Evolutionary conservation across 2,329 filamentous ascomycete genomes (phyloP), one percentile per base, ranked within the genome.

Genomic region (Aspergillus fumigatiaffinis): DNA sequence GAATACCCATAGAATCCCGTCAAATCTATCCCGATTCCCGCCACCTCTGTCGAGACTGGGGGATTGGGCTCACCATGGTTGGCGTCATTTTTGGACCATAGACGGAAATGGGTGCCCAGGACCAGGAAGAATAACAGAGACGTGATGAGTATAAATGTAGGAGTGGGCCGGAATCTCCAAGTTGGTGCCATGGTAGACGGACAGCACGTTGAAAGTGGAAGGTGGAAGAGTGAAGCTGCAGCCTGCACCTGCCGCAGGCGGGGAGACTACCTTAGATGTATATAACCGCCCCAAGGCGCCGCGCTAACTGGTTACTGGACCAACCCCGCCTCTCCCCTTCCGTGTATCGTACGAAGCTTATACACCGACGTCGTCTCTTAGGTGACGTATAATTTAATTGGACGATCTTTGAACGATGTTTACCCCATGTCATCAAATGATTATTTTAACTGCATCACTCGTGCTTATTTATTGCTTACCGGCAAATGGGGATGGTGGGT

Each of bases 201-300:
- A 2, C 38, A 1, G 38, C 3, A 41, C 1, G 3, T 41, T 41
- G 38, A 14, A n/a, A 41, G 38, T 41, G 28, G 28, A 41, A 41
- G 38, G 7, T n/a, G n/a, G n/a, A n/a, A n/a, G n/a, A n/a, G 1
- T 41, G 12, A 41, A 41, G 3, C n/a, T n/a, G 38, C 8, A n/a
- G n/a, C n/a, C n/a, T n/a, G n/a, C 12, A 41, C 1, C 2, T 41
- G 12, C 2, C 54, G 57, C 28, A 62, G 59, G 49, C 54, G n/a
- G n/a, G n/a, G n/a, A n/a, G n/a, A n/a, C n/a, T n/a, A n/a, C n/a
- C n/a, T n/a, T n/a, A n/a, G n/a, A n/a, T n/a, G n/a, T n/a, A n/a
- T n/a, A n/a, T n/a, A n/a, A n/a, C n/a, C n/a, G n/a, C n/a, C n/a
- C n/a, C n/a, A n/a, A n/a, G n/a, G n/a, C n/a, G n/a, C n/a, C n/a